phyloP scores from a whole-genome alignment of 768 basidiomycete genomes.

The Daedalea quercina region DNA sequence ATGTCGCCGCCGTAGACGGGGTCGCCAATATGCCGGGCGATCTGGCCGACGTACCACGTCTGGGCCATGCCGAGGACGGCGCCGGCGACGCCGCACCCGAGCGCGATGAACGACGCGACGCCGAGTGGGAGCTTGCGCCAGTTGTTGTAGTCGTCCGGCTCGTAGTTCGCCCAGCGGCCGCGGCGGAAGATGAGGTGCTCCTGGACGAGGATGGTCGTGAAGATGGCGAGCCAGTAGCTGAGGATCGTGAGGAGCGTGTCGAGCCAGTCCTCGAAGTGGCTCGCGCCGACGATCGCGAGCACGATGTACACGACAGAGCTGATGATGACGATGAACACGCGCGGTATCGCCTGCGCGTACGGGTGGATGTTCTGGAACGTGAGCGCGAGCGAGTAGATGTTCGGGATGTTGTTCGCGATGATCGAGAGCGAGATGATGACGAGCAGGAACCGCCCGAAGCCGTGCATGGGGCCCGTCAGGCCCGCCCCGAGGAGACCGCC shows the following conservation, averaged over 20 bases:
- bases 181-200: constrained; percentile 41
- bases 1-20: constrained; percentile 22
- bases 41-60: constrained; percentile 25
- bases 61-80: constrained; percentile 32
- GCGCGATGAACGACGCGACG: constrained; percentile 28
- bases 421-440: constrained; percentile 34
- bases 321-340: constrained; percentile 23
- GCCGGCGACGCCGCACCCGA: constrained; percentile 30
- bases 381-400: constrained; percentile 37
- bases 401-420: constrained; percentile 36
- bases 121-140: constrained; percentile 29
- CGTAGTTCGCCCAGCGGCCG: constrained; percentile 28
- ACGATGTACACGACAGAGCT: constrained; percentile 34
- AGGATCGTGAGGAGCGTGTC: constrained; percentile 27
- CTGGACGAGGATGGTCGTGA: constrained; percentile 31
- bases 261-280: constrained; percentile 29
- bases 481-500: constrained; percentile 36
- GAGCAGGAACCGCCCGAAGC: constrained; percentile 34
- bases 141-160: constrained; percentile 29
- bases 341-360: constrained; percentile 32
- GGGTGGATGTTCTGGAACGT: constrained; percentile 32
- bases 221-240: constrained; percentile 40
- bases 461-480: constrained; percentile 24
- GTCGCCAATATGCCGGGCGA: constrained; percentile 19
- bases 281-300: constrained; percentile 35